A percentile compares a stretch with the other conserved stretches of the same genome.
These are phyloP conservation scores for Orbilia brochopaga DNA, from an alignment of 2,329 filamentous ascomycete species.

Conservation along the genomic window DNA sequence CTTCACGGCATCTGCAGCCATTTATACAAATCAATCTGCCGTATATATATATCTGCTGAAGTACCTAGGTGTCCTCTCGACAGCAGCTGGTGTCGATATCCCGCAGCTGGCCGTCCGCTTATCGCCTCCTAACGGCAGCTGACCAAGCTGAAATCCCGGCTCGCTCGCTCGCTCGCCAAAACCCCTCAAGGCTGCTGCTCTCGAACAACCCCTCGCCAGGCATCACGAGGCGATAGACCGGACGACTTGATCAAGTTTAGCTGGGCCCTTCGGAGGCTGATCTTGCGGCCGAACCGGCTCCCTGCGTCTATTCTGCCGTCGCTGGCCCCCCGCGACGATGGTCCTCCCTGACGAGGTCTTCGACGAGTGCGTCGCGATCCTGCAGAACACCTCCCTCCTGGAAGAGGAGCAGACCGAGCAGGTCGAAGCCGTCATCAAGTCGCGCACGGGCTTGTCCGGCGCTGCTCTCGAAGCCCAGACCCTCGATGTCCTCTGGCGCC, in stretches of 20 bases:
- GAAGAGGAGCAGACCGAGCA: slow-evolving; percentile 96
- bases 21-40: no score
- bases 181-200: slow-evolving; percentile 20
- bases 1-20: not conserved
- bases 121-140: slow-evolving; percentile 19
- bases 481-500: slow-evolving; percentile 87
- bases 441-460: slow-evolving; percentile 76
- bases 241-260: not conserved
- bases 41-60: not conserved
- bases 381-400: slow-evolving; percentile 68
- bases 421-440: slow-evolving; percentile 82
- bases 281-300: no score
- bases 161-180: slow-evolving; percentile 41
- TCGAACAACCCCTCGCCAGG: not conserved
- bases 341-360: slow-evolving; percentile 82
- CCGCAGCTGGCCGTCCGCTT: not conserved
- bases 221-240: not conserved
- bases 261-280: not conserved
- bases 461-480: slow-evolving; percentile 85
- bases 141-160: slow-evolving; percentile 33
- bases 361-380: slow-evolving; percentile 85
- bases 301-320: no score
- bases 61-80: no score
- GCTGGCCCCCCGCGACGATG: slow-evolving; percentile 18
- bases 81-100: not conserved